Evolutionary conservation across 2,329 filamentous ascomycete species (phyloP).

Genomic region (Incumbomyces delicatus): DNA sequence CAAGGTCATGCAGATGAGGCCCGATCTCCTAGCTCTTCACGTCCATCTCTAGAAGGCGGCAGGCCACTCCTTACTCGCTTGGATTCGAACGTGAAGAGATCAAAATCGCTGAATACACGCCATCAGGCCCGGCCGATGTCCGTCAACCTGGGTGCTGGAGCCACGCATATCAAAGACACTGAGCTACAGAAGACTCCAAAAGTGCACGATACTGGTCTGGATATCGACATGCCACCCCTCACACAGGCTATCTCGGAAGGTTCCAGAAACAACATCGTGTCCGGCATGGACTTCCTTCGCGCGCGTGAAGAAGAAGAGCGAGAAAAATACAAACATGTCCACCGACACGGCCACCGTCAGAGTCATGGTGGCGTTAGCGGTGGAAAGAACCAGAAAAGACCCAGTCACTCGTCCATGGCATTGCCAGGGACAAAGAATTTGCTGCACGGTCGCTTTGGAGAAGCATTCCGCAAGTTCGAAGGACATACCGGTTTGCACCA

Average conservation of each 20-base stretch:
- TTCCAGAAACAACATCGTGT: slow-evolving; percentile 48
- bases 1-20: slow-evolving; percentile 22
- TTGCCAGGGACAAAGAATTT: slow-evolving; percentile 69
- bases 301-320: slow-evolving; percentile 59
- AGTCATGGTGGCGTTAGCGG: slow-evolving; percentile 47
- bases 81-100: slow-evolving; percentile 47
- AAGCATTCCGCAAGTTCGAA: slow-evolving; percentile 90
- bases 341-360: slow-evolving; percentile 34
- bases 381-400: slow-evolving; percentile 56
- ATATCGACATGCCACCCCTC: slow-evolving; percentile 14
- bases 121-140: slow-evolving; percentile 58
- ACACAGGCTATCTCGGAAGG: slow-evolving; percentile 45
- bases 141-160: slow-evolving; percentile 70
- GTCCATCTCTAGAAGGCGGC: slow-evolving; percentile 62
- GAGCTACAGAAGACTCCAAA: slow-evolving; percentile 37
- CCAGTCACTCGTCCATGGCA: slow-evolving; percentile 60
- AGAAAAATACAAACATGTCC: slow-evolving; percentile 46
- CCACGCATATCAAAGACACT: slow-evolving; percentile 72
- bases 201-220: slow-evolving; percentile 13
- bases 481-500: slow-evolving; percentile 36
- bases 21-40: slow-evolving; percentile 47
- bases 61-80: slow-evolving; percentile 56
- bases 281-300: slow-evolving; percentile 74
- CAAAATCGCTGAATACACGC: slow-evolving; percentile 56
- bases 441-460: slow-evolving; percentile 79